Evolutionary conservation across 768 basidiomycete genomes (phyloP), one percentile per base, ranked within the genome.

Genomic region (Serpula lacrymans): DNA sequence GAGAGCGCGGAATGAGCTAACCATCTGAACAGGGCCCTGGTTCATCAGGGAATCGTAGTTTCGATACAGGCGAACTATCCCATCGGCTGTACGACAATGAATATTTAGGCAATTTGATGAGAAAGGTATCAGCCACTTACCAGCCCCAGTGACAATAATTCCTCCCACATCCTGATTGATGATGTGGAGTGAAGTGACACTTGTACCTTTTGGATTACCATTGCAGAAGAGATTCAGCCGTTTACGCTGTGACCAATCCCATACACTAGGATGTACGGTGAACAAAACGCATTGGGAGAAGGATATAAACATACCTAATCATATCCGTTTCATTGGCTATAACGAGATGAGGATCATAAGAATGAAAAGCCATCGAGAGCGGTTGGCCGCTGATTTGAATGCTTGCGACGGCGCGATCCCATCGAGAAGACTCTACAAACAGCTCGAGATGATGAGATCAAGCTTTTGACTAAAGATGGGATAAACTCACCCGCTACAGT

Each of bases 141-240:
- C 80, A 46, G 95, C 87, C 4, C 83, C 92, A 20, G 87, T 84
- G 39, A 98, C 62, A 39, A 98, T 80, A 32, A 97, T 82, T 1
- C 91, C 92, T 7, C 89, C 87, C 11, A 92, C 86, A 42, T 96
- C 92, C 63, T 99, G 90, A 58, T 99, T 97, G 60, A 98, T 90
- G 56, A 97, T 83, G 40, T 91, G 81, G 16, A 97, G 65, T 2
- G 88, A 83, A 0, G 96, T 94, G 42, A 97, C 88, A 40, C 78
- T 84, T 4, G 85, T 87, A 25, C 86, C 86, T 41, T 68, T 71
- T 1, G 84, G 77, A 57, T 94, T 93, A 34, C 89, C 91, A 51
- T 98, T 97, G 54, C 78, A 84, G 67, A 97, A 98, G 41, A 80
- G 75, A 45, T 82, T 84, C 41, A 98, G 56, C 20, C 82, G 78